Conservation (phyloP, 2,329 filamentous ascomycete species). For the Venturia pyrina region DNA sequence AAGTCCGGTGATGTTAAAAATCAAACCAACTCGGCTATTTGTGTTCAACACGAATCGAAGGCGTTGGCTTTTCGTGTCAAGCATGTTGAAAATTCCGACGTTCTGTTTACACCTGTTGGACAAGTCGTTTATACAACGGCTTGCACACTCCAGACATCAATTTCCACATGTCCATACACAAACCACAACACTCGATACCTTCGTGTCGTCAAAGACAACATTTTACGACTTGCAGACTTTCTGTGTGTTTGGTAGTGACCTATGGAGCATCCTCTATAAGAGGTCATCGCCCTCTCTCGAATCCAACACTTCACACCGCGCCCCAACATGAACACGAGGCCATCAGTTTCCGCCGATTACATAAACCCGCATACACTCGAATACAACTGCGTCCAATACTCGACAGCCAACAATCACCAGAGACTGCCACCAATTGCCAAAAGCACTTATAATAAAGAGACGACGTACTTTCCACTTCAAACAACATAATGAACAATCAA, state of each 20-base stretch:
- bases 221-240: not conserved
- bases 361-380: not conserved
- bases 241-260: not conserved
- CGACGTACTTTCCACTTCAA: no score
- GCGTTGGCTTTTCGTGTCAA: no score
- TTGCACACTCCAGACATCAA: no score
- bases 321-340: not conserved
- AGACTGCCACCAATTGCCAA: no score
- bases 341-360: not conserved
- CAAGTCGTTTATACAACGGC: no score
- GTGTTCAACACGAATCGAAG: no score
- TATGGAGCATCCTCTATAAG: not conserved
- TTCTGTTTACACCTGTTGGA: no score
- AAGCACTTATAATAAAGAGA: no score
- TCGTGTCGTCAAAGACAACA: not conserved
- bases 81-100: no score
- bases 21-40: no score
- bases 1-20: no score
- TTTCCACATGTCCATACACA: not conserved
- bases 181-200: not conserved
- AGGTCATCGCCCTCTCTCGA: not conserved
- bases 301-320: not conserved
- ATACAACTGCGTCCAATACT: not conserved
- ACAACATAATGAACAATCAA: not conserved
- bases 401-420: not conserved